Conservation (phyloP, 2,329 filamentous ascomycete genomes). For the Penicillium glabrum region DNA sequence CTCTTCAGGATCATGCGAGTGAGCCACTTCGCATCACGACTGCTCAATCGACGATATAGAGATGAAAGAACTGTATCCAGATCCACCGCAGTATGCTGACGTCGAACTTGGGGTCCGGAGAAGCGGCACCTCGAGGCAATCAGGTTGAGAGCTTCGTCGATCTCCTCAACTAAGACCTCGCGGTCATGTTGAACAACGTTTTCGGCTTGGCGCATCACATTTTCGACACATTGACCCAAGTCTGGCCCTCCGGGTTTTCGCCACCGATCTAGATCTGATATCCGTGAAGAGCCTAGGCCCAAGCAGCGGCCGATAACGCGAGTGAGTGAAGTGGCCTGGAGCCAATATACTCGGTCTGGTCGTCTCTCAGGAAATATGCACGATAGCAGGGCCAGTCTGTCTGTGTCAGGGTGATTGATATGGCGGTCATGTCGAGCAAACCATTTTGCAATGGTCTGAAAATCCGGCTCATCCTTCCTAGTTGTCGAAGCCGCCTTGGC, state of each 20-base stretch:
- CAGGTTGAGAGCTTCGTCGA: slow-evolving; percentile 65
- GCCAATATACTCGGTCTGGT: slow-evolving; percentile 73
- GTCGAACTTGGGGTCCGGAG: slow-evolving; percentile 65
- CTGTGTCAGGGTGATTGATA: slow-evolving; percentile 58
- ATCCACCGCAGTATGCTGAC: slow-evolving; percentile 36
- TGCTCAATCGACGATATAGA: slow-evolving; percentile 61
- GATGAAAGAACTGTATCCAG: slow-evolving; percentile 51
- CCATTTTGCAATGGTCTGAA: slow-evolving; percentile 62
- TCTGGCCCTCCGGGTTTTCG: slow-evolving; percentile 61
- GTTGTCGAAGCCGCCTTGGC: slow-evolving; percentile 33
- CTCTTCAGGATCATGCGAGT: slow-evolving; percentile 77
- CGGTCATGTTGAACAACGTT: slow-evolving; percentile 36
- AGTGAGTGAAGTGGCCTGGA: slow-evolving; percentile 63
- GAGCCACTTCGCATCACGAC: slow-evolving; percentile 82
- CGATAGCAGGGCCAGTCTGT: slow-evolving; percentile 67
- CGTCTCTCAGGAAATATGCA: slow-evolving; percentile 74
- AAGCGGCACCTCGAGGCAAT: slow-evolving; percentile 69
- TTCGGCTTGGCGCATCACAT: slow-evolving; percentile 62
- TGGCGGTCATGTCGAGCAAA: slow-evolving; percentile 62
- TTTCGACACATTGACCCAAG: slow-evolving; percentile 69
- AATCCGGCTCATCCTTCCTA: slow-evolving; percentile 33
- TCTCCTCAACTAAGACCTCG: slow-evolving; percentile 67
- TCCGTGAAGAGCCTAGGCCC: slow-evolving; percentile 62
- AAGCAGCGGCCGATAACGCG: slow-evolving; percentile 68
- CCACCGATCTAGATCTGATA: slow-evolving; percentile 64